Evolutionary conservation across 2,329 filamentous ascomycete genomes (phyloP).

Genomic region (Myriosclerotinia curreyana): DNA sequence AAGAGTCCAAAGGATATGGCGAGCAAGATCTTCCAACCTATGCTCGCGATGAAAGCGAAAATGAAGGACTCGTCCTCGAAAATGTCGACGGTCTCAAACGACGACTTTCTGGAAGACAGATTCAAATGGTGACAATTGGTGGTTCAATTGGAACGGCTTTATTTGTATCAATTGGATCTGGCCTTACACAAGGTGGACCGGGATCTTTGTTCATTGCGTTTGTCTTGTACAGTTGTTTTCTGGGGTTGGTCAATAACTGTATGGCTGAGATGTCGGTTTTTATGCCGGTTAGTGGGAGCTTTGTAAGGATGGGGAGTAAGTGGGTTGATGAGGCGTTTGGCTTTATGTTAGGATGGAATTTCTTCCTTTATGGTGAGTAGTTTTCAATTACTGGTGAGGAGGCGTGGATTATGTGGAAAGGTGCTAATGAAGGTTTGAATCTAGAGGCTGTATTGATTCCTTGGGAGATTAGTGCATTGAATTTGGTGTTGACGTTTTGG

Average conservation of each 20-base stretch:
- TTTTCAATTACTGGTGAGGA: no score
- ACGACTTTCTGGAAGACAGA: slow-evolving; percentile 45
- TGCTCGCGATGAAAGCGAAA: neutral
- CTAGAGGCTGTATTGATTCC: slow-evolving; percentile 32
- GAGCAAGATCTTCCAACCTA: slow-evolving; percentile 11
- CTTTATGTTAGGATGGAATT: slow-evolving; percentile 55
- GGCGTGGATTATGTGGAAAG: neutral
- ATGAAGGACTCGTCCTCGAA: slow-evolving; percentile 23
- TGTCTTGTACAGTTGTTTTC: slow-evolving; percentile 44
- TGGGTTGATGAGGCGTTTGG: slow-evolving; percentile 55
- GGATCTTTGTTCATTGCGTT: slow-evolving; percentile 48
- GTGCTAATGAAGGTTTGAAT: slow-evolving; percentile 4
- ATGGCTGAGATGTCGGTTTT: slow-evolving; percentile 55
- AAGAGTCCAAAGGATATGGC: slow-evolving; percentile 26
- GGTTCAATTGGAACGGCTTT: slow-evolving; percentile 49
- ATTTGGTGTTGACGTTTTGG: slow-evolving; percentile 48
- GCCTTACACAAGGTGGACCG: slow-evolving; percentile 42
- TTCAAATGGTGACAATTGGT: slow-evolving; percentile 50
- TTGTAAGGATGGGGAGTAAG: slow-evolving; percentile 53
- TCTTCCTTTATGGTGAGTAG: slow-evolving; percentile 55
- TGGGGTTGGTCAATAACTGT: slow-evolving; percentile 34
- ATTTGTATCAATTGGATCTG: slow-evolving; percentile 46
- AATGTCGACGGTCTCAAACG: slow-evolving; percentile 35
- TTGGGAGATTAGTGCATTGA: slow-evolving; percentile 44
- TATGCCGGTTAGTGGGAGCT: slow-evolving; percentile 51